Conservation (phyloP, 176 grass and related monocot genomes). For the Aegilops umbellulata region DNA sequence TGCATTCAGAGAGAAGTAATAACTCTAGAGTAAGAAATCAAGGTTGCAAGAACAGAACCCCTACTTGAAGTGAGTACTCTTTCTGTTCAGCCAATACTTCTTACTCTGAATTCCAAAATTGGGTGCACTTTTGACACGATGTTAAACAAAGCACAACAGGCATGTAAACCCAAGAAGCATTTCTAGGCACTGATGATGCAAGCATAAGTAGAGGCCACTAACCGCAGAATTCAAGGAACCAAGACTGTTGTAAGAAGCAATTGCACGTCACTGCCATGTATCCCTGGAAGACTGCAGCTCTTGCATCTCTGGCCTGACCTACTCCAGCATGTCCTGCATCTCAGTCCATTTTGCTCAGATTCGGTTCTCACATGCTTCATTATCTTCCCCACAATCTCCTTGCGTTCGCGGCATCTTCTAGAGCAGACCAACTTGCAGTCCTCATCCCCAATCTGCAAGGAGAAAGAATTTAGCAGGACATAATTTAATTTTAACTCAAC, state of each 20-base stretch:
- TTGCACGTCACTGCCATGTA: conserved; percentile 61
- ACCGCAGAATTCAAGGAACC: too few species aligned
- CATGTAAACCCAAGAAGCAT: too few species aligned
- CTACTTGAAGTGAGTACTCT: too few species aligned
- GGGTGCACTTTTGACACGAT: too few species aligned
- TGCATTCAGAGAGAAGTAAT: too few species aligned
- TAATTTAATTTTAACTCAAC: not conserved
- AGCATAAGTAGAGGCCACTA: too few species aligned
- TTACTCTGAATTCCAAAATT: too few species aligned
- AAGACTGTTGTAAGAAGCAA: not conserved
- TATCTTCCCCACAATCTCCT: conserved; percentile 65
- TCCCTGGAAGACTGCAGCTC: conserved; percentile 74
- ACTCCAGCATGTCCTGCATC: conserved; percentile 89
- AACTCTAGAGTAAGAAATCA: too few species aligned
- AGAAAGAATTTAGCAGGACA: not conserved
- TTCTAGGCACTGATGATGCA: too few species aligned
- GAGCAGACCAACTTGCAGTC: conserved; percentile 35
- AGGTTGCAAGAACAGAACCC: too few species aligned
- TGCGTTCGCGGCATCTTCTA: conserved; percentile 64
- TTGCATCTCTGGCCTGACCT: conserved; percentile 83
- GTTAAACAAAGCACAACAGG: too few species aligned
- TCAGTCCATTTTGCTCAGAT: conserved; percentile 77
- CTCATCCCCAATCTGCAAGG: conserved; percentile 30
- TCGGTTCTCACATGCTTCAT: conserved; percentile 84
- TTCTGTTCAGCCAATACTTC: too few species aligned